Evolutionary conservation across 192 early-diverging fungal species (phyloP), one percentile per base, ranked within the genome.

Genomic region (Backusella tuberculispora): DNA sequence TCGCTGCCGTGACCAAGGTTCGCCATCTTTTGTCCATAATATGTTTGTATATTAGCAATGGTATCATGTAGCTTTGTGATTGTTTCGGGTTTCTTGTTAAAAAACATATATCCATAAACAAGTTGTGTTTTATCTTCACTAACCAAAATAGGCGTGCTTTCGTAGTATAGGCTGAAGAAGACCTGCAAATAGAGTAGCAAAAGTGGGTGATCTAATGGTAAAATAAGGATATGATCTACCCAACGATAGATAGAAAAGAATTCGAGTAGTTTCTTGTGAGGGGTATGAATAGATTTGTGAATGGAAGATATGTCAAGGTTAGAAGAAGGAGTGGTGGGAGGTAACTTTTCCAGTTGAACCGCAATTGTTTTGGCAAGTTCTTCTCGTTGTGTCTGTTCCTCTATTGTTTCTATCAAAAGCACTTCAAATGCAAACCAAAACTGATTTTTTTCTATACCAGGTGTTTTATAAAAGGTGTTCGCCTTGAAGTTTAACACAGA

Each of bases 91-190:
- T 73, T 78, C 17, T 76, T 83, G 17, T 69, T 74, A 44, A 88
- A 77, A 56, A 85, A 85, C 8, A 79, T 66, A 50, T 64, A 69
- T 0, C 84, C 86, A 41, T 83, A 85, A 24, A 26, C 21, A 9
- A 65, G 77, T 74, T 5, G 21, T 48, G 63, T 47, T 24, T 72
- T 29, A 24, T 67, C 63, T 29, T 70, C 37, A 38, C 64, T n/a
- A 1, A 26, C 37, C 3, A 26, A 15, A 26, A 64, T 21, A 48
- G 74, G 26, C 69, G 77, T 9, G 41, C 72, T 81, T 14, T 76
- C 76, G 71, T 81, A 87, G 63, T 88, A 88, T 3, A 88, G 71
- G 14, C 72, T 78, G 46, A 88, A 88, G 72, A 88, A 85, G 75
- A 81, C 70, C 44, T 88, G 86, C 46, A 85, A 81, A 53, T 76